Base-by-base conservation (phyloP, 805 yeast species). In the Kazachstania africana region DNA sequence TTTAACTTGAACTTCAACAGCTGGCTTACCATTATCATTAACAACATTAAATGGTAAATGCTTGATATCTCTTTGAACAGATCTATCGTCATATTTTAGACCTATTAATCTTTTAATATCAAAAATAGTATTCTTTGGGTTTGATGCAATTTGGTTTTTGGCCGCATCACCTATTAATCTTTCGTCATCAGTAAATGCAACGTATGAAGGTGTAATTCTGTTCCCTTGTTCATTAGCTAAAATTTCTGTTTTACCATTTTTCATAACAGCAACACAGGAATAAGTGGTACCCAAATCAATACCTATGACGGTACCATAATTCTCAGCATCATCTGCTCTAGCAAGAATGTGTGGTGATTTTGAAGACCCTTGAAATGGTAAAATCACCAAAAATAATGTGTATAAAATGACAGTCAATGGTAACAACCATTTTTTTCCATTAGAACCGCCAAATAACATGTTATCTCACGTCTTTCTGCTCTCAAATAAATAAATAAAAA, bases 261-360 rank as follows among this genome's bases (percentile, higher is more conserved):
- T 72, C 79, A 75, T 73, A 29, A 73, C 84, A 46, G 95, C 96
- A 35, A 87, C 96, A 75, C 96, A 87, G 2, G 95, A 85, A 65
- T 87, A 87, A 2, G 96, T 87, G 39, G 96, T 87, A 59, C 98
- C 98, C 65, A 88, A 72, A 68, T 88, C 97, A 55, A 88, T 88
- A 64, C 97, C 94, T 45, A 82, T 81, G 29, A 80, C 88, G 36
- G 69, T 71, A 36, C 78, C 78, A 39, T 72, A 72, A 40, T 54
- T 61, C 27, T 69, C 72, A 4, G 55, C 54, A 13, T 60, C 65
- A 17, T 47, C 60, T n/a, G 57, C 60, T 35, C 59, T 58, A 17
- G 55, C 53, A 24, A 60, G 29, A 32, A 51, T 42, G 26, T 45
- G 43, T 35, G 53, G 43, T 26, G 51, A 50, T 42, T 43, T 42